Evolutionary conservation across 106 monocot genomes (phyloP).

Genomic region (Allium cepa): DNA sequence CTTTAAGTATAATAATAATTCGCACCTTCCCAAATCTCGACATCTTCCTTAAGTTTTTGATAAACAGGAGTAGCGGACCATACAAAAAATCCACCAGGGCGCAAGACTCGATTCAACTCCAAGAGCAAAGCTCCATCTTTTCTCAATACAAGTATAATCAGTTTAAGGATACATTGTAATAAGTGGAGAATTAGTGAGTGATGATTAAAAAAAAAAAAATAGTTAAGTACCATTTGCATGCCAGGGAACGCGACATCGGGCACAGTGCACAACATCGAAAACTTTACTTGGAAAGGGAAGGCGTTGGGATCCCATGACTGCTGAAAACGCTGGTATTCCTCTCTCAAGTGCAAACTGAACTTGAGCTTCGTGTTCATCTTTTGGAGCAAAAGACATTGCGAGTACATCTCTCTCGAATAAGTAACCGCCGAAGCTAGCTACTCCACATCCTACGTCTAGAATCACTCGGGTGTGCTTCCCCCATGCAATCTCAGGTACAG

Average conservation of each 20-base stretch:
- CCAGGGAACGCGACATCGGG: constrained; percentile 96
- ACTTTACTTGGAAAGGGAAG: constrained; percentile 73
- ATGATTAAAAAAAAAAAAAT: background rate
- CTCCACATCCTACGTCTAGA: constrained; percentile 93
- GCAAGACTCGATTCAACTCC: constrained; percentile 78
- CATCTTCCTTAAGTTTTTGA: constrained; percentile 90
- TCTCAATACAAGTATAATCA: background rate
- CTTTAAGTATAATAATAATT: background rate
- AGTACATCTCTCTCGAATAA: constrained; percentile 86
- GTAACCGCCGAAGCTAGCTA: constrained; percentile 91
- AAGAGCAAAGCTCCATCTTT: constrained; percentile 78
- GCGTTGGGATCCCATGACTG: constrained; percentile 92
- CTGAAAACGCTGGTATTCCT: constrained; percentile 94
- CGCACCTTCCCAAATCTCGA: constrained; percentile 79
- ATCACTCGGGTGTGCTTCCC: constrained; percentile 77
- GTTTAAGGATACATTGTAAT: background rate
- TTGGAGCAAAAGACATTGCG: constrained; percentile 91
- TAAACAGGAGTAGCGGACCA: constrained; percentile 99
- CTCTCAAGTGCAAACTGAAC: constrained; percentile 90
- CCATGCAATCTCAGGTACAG: constrained; percentile 66
- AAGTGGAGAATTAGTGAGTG: background rate
- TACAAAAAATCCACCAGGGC: constrained; percentile 90
- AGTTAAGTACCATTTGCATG: constrained; percentile 56
- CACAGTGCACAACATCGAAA: constrained; percentile 88
- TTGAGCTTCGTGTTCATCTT: constrained; percentile 97